These are phyloP conservation scores for Ceratobasidium sp. DNA, from an alignment of 1,284 basidiomycete species.

Conservation along the genomic window DNA sequence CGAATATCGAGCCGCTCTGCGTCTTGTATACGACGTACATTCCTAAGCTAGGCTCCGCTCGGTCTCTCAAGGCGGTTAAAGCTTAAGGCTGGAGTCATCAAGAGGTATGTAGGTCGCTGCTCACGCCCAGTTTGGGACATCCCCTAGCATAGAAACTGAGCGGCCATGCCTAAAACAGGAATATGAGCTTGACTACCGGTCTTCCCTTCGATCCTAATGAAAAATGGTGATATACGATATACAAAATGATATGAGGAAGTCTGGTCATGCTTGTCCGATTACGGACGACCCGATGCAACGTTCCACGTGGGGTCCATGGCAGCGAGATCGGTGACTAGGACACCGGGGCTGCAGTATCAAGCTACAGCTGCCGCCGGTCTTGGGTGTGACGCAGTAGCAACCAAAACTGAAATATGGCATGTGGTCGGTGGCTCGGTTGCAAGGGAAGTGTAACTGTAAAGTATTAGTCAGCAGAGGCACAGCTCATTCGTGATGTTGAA, in stretches of 20 bases:
- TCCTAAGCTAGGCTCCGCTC: not conserved
- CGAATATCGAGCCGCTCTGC: not conserved
- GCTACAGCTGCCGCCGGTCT: not conserved
- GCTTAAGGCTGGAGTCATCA: not conserved
- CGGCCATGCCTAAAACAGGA: not conserved
- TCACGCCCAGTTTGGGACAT: not conserved
- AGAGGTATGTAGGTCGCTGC: not conserved
- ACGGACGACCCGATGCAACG: not conserved
- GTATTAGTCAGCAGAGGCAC: constrained; percentile 12
- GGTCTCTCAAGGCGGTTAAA: not conserved
- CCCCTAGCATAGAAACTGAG: not conserved
- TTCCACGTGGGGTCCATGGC: constrained; percentile 2
- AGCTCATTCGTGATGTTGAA: not conserved
- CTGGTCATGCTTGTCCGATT: not conserved
- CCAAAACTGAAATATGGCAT: no score
- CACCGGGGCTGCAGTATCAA: not conserved
- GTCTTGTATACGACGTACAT: not conserved
- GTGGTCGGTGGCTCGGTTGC: no score
- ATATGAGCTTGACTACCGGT: not conserved
- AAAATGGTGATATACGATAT: not conserved
- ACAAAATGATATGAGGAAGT: not conserved
- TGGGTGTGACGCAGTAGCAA: no score
- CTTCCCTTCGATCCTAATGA: constrained; percentile 28
- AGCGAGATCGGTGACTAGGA: not conserved
- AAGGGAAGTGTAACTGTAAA: not conserved